Percentiles rank a stretch among this genome's conserved stretches.
Conservation (phyloP, 1,284 basidiomycete genomes). For the Trichosporon coremiiforme region DNA sequence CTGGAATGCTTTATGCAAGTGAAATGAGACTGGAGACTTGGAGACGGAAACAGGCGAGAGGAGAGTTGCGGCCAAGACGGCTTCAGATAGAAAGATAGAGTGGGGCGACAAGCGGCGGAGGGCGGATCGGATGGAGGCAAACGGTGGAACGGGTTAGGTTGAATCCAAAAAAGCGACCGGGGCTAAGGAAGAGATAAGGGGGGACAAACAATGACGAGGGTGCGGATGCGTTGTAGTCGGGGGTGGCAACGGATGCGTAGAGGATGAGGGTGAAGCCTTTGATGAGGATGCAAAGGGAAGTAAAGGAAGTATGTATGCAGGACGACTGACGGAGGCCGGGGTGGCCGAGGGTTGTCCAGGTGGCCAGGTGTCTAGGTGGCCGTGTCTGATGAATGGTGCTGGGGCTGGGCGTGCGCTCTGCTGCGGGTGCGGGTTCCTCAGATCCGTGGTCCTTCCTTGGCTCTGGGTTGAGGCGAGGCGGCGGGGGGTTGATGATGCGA, state of each 20-base stretch:
- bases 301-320: background rate
- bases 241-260: background rate
- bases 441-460: background rate
- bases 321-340: background rate
- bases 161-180: slow-evolving; percentile 3
- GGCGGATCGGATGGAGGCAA: slow-evolving; percentile 3
- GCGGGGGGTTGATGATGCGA: background rate
- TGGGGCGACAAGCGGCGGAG: slow-evolving; percentile 1
- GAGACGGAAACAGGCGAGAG: background rate
- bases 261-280: background rate
- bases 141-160: background rate
- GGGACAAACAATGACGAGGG: slow-evolving; percentile 1
- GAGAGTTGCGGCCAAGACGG: background rate
- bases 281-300: slow-evolving; percentile 2
- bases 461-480: background rate
- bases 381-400: background rate
- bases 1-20: background rate
- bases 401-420: background rate
- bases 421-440: background rate
- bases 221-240: background rate
- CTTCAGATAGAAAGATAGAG: slow-evolving; percentile 1
- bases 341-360: too few relatives aligned
- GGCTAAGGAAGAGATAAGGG: background rate
- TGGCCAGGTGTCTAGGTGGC: background rate
- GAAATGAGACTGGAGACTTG: background rate